These are phyloP conservation scores for Nannochloropsis gaditana DNA, from an alignment of 108 stramenopile species.

Conservation along the genomic window DNA sequence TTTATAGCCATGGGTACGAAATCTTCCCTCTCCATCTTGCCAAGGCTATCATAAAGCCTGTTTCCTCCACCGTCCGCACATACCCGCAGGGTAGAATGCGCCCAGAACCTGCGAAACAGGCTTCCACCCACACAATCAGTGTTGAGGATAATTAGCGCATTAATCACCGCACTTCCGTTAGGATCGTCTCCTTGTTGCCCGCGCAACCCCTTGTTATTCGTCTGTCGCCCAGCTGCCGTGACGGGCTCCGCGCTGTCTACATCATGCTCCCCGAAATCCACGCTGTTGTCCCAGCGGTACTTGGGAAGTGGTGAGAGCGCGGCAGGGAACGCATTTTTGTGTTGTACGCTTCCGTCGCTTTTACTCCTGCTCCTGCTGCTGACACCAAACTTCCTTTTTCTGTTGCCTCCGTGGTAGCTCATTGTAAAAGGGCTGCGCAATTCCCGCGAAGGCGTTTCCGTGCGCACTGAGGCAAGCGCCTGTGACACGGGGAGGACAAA, in stretches of 20 bases:
- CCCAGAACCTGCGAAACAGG: slow-evolving; percentile 62
- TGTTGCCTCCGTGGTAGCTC: neutral
- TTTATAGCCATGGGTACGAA: slow-evolving; percentile 71
- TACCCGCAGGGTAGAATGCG: slow-evolving; percentile 58
- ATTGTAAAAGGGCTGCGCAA: neutral
- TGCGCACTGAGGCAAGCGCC: neutral
- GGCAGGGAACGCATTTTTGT: neutral
- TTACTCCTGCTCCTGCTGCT: neutral
- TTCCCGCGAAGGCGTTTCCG: neutral
- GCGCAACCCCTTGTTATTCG: neutral
- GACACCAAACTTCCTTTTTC: neutral
- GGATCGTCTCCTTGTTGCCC: neutral
- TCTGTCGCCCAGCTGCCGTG: neutral
- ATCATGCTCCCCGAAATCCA: neutral
- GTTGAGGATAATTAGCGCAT: neutral
- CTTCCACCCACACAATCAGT: slow-evolving; percentile 18
- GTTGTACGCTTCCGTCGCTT: neutral
- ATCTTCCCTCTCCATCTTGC: slow-evolving; percentile 18
- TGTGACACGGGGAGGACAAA: neutral
- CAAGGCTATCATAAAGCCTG: slow-evolving; percentile 66
- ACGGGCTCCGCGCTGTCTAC: neutral
- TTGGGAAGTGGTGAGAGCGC: neutral
- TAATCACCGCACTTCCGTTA: neutral
- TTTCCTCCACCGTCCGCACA: slow-evolving; percentile 96
- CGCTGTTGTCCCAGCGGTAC: neutral